Percentiles rank a stretch among this genome's conserved stretches.
These are phyloP conservation scores for Zoysia japonica DNA, from an alignment of 176 grass and related monocot genomes.

Conservation along the genomic window DNA sequence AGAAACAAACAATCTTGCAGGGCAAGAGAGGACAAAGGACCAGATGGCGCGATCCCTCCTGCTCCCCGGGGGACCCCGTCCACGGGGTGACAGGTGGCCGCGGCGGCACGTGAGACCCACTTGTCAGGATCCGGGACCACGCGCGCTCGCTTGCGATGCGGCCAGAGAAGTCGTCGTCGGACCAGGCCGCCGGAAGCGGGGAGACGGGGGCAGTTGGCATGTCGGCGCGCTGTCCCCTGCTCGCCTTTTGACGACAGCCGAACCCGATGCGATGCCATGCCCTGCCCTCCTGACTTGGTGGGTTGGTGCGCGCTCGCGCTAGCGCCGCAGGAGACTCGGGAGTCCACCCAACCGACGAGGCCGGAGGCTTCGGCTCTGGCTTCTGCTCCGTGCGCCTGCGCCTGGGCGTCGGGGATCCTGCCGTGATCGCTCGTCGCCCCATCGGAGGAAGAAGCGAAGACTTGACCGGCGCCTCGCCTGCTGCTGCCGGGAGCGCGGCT, in stretches of 20 bases:
- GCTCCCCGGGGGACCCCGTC: background rate
- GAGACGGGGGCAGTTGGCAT: constrained; percentile 18
- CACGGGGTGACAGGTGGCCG: constrained; percentile 24
- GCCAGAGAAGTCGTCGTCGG: background rate
- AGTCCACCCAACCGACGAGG: background rate
- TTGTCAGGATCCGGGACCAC: constrained; percentile 16
- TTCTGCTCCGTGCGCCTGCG: background rate
- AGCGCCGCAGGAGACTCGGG: background rate
- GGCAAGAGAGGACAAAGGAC: constrained; percentile 22
- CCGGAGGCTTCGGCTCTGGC: background rate
- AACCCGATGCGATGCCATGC: constrained; percentile 28
- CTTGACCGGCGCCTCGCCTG: background rate
- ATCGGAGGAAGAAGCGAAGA: background rate
- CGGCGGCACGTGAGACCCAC: constrained; percentile 27
- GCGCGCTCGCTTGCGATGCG: background rate
- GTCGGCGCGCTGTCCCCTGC: constrained; percentile 53
- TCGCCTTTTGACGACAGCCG: constrained; percentile 41
- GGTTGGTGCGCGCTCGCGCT: constrained; percentile 7
- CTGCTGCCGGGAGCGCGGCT: background rate
- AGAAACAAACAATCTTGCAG: constrained; percentile 25
- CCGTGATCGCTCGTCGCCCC: constrained; percentile 2
- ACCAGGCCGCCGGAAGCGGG: background rate
- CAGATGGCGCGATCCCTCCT: background rate
- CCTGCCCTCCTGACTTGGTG: background rate
- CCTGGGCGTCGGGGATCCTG: constrained; percentile 9